phyloP scores from a whole-genome alignment of 345 rosid genomes.

The Aquilaria malaccensis region DNA sequence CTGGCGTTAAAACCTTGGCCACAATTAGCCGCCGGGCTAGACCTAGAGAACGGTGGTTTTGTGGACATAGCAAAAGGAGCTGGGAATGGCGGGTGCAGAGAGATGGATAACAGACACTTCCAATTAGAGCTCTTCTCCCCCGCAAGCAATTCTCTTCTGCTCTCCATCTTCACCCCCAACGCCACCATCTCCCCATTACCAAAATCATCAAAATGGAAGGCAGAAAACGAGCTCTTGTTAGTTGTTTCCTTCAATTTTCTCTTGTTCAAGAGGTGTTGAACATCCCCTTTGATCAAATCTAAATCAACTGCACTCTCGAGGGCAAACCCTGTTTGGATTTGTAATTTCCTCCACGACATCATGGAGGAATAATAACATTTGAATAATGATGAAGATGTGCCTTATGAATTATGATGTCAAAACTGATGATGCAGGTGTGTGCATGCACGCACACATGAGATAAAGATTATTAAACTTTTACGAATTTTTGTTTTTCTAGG shows the following conservation, averaged over 20 bases:
- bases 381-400: too few relatives aligned
- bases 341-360: neutral
- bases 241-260: constrained; percentile 54
- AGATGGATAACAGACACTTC: constrained; percentile 58
- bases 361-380: too few relatives aligned
- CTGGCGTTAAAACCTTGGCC: too few relatives aligned
- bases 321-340: constrained; percentile 63
- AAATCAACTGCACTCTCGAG: constrained; percentile 44
- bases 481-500: too few relatives aligned
- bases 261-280: constrained; percentile 38
- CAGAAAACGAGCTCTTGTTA: constrained; percentile 53
- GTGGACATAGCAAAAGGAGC: neutral
- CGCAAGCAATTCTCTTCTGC: constrained; percentile 29
- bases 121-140: constrained; percentile 47
- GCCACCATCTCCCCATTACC: constrained; percentile 37
- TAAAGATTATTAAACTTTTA: too few relatives aligned
- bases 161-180: constrained; percentile 40
- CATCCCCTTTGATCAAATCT: constrained; percentile 30
- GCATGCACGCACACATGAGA: too few relatives aligned
- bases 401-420: too few relatives aligned
- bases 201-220: constrained; percentile 48
- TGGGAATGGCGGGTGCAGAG: constrained; percentile 43
- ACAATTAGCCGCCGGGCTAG: too few relatives aligned
- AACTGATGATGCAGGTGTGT: too few relatives aligned
- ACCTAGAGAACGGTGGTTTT: too few relatives aligned